phyloP scores from a whole-genome alignment of 768 basidiomycete genomes.

The Hygrophoropsis aurantiaca region DNA sequence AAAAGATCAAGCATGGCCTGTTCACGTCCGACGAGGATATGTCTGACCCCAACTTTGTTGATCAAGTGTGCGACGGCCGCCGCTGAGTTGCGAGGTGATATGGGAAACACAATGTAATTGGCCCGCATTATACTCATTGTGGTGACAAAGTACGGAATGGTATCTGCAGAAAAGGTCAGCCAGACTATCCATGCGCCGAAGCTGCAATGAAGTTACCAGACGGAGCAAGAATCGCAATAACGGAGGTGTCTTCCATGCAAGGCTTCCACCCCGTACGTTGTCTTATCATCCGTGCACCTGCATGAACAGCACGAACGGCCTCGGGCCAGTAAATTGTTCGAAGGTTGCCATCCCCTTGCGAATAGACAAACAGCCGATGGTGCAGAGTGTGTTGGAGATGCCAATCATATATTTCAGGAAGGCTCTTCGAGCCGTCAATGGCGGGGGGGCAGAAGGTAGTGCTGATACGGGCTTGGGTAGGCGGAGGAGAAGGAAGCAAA shows the following conservation, averaged over 20 bases:
- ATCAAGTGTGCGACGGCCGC: conserved; percentile 39
- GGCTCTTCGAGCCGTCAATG: conserved; percentile 26
- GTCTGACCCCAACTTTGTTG: conserved; percentile 13
- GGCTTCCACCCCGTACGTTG: not conserved
- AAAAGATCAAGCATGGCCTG: conserved; percentile 20
- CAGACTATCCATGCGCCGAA: no score
- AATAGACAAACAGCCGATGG: conserved; percentile 31
- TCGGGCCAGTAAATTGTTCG: not conserved
- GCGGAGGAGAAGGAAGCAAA: no score
- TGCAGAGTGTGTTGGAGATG: conserved; percentile 25
- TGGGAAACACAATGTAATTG: conserved; percentile 38
- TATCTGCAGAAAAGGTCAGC: conserved; percentile 19
- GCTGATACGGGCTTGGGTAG: no score
- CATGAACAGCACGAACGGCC: not conserved
- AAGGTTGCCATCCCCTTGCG: not conserved
- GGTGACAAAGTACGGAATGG: conserved; percentile 32
- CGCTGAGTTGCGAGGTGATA: conserved; percentile 42
- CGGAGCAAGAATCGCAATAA: conserved; percentile 23
- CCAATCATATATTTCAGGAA: conserved; percentile 38
- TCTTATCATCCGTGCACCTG: not conserved
- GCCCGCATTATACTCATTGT: conserved; percentile 39
- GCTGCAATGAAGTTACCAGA: not conserved
- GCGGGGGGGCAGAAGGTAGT: no score
- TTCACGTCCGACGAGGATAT: conserved; percentile 31
- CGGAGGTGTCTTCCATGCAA: conserved; percentile 13